These are phyloP conservation scores for Ogataea haglerorum DNA, from an alignment of 805 yeast species.

Conservation along the genomic window DNA sequence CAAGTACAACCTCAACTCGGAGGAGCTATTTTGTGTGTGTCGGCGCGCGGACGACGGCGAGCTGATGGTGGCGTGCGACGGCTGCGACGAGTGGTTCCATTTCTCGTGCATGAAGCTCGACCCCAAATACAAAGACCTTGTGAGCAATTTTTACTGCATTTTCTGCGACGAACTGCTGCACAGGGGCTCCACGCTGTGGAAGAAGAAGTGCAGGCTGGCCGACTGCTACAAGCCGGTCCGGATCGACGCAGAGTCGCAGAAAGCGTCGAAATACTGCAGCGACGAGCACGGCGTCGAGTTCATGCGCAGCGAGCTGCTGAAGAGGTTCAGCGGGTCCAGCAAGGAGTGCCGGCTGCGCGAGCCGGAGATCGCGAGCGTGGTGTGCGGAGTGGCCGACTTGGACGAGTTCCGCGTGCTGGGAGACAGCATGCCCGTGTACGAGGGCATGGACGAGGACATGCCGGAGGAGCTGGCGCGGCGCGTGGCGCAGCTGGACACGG, in stretches of 20 bases:
- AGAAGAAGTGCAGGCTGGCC: conserved; percentile 64
- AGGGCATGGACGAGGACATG: conserved; percentile 11
- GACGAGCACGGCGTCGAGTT: conserved; percentile 62
- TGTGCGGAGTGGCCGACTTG: conserved; percentile 16
- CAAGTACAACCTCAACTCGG: conserved; percentile 47
- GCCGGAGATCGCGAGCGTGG: conserved; percentile 15
- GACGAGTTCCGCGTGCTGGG: conserved; percentile 33
- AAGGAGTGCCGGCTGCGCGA: conserved; percentile 10
- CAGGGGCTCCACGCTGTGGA: conserved; percentile 61
- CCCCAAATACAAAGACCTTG: conserved; percentile 47
- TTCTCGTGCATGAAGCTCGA: conserved; percentile 69
- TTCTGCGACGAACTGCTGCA: conserved; percentile 54
- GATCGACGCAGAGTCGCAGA: conserved; percentile 22
- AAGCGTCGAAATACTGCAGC: conserved; percentile 67
- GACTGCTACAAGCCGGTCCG: conserved; percentile 55
- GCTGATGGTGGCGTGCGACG: conserved; percentile 92
- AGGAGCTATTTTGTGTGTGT: conserved; percentile 74
- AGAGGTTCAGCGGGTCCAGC: conserved; percentile 12
- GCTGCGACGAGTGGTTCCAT: conserved; percentile 95
- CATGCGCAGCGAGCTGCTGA: conserved; percentile 32
- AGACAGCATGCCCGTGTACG: conserved; percentile 40
- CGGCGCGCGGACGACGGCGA: conserved; percentile 74
- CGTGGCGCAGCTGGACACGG: conserved; percentile 23
- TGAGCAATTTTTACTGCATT: conserved; percentile 67
- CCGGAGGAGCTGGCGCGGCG: conserved; percentile 5